These are phyloP conservation scores for Talaromyces pinophilus DNA, from an alignment of 2,329 filamentous ascomycete species.

Conservation along the genomic window DNA sequence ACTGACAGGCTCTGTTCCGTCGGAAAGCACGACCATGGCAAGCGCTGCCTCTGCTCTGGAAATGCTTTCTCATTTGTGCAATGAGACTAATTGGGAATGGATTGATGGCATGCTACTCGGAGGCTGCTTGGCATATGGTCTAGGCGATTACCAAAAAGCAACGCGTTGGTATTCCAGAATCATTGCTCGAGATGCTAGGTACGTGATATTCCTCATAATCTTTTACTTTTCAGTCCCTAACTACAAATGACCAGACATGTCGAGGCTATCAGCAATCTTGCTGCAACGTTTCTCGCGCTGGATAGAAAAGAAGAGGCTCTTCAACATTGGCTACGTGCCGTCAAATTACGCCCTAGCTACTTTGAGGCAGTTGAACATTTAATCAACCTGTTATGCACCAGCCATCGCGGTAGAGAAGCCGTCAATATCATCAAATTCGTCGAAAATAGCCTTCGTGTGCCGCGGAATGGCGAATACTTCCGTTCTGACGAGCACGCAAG, in stretches of 20 bases:
- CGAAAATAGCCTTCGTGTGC: conserved; percentile 68
- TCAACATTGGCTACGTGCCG: conserved; percentile 79
- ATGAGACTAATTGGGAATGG: conserved; percentile 83
- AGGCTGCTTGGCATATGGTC: conserved; percentile 86
- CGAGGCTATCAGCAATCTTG: conserved; percentile 90
- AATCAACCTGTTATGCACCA: conserved; percentile 79
- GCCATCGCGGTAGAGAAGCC: conserved; percentile 78
- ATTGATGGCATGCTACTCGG: conserved; percentile 88
- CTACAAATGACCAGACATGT: conserved; percentile 64
- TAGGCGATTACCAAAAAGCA: conserved; percentile 76
- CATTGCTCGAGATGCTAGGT: conserved; percentile 59
- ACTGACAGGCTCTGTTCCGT: conserved; percentile 35
- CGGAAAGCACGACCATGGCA: conserved; percentile 49
- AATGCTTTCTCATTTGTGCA: conserved; percentile 71
- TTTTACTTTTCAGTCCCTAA: neutral
- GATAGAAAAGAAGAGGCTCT: conserved; percentile 82
- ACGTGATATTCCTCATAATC: conserved; percentile 32
- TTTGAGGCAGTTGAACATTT: conserved; percentile 95
- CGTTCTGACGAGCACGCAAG: conserved; percentile 57
- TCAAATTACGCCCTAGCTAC: conserved; percentile 80
- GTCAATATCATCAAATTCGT: conserved; percentile 84
- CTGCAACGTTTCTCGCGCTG: conserved; percentile 82
- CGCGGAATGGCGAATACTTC: conserved; percentile 50
- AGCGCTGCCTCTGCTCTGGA: conserved; percentile 69
- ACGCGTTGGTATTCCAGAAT: conserved; percentile 57